Base-by-base conservation (phyloP, 164 flowering plant genomes). In the Tinospora cordifolia region DNA sequence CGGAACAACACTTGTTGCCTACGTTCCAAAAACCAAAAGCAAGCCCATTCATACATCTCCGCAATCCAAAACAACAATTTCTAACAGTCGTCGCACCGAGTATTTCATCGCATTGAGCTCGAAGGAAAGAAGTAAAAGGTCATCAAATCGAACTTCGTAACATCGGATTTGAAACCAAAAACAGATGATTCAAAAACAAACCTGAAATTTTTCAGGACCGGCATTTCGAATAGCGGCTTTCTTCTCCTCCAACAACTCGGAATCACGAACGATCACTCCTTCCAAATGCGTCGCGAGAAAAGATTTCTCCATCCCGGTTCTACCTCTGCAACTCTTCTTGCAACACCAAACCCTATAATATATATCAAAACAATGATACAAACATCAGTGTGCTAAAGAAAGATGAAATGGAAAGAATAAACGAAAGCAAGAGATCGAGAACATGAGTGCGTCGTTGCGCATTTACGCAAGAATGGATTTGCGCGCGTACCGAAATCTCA, bases 141-240 rank as follows among this genome's bases (percentile, higher is more conserved):
- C 21, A 2, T 19, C 10, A 19, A 15, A 54, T 19, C 21, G 60
- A 54, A 21, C 60, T 15, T 4, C 36, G 36, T 30, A 30, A 13
- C 59, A 51, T 14, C 59, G n/a, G 6, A 54, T 12, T 47, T 19
- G 3, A 47, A 60, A 44, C 3, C 24, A 5, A 15, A 44, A 12
- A 25, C 19, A 21, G 21, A 68, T 24, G 36, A 65, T 21, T 19
- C 17, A 38, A 47, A 17, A 36, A 26, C 25, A n/a, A 72, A 87
- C 98, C 95, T 90, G 98, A 44, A 90, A 87, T 69, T 90, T 93
- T 13, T 74, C 40, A 5, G 88, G 86, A 66, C 97, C 97, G 1
- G 82, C 86, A 65, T 22, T 69, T 4, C 85, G 87, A 71, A 93
- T 85, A 3, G 88, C 81, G 3, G 84, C 47, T 26, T 83, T 85